Evolutionary conservation across 2,329 filamentous ascomycete genomes (phyloP), one percentile per base, ranked within the genome.

Genomic region (Colletotrichum incanum): DNA sequence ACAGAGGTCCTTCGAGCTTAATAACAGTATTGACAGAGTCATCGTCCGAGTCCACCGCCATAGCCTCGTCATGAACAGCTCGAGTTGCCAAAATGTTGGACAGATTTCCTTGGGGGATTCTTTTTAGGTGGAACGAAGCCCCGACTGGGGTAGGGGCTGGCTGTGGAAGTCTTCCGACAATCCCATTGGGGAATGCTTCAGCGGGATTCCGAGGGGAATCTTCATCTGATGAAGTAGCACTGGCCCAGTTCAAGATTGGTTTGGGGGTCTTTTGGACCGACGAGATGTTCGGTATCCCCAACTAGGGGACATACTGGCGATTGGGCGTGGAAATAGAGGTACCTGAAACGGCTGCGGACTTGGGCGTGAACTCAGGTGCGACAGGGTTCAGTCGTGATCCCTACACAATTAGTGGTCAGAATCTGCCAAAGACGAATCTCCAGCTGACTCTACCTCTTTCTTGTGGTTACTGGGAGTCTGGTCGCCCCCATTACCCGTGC

Each of bases 351-450:
- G 23, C 47, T 49, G 41, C 54, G 20, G 81, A 79, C 65, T 84
- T 84, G 59, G 88, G 88, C 1, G 87, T 90, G 73, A 90, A 90
- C 65, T 86, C 85, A 55, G 86, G 84, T 37, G 88, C 88, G 75
- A 85, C 82, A 41, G 88, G 88, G 79, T 90, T 90, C 76, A 90
- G 80, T 76, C 82, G 87, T 73, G 83, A 86, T 79, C 82, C 85
- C 87, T 89, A 80, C 70, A 72, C 75, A 80, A 77, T 72, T 75
- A 80, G 77, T 80, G 78, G 80, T 86, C 80, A 85, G 83, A 82
- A 81, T 84, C 81, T 81, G 71, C 62, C 55, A 67, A 73, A 73
- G 71, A 73, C 26, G 71, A 73, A 66, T 73, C 71, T 73, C 71
- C 67, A 58, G 63, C 71, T 55, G 80, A 82, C 80, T 84, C 82